phyloP scores from a whole-genome alignment of 2,329 filamentous ascomycete species.

The Rhinocladiella mackenziei region DNA sequence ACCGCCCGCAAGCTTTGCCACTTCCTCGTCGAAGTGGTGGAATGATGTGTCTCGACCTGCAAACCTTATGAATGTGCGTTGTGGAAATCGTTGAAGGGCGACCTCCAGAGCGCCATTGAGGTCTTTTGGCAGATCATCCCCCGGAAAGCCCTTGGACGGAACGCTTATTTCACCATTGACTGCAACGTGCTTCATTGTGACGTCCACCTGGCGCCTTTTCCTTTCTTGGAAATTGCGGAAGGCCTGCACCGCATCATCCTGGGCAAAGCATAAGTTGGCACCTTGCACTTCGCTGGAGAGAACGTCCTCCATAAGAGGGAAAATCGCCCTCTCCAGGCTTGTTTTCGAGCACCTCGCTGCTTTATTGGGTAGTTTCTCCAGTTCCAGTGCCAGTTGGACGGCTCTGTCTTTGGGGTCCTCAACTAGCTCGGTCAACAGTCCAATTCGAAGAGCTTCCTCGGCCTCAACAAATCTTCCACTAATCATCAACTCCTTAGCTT shows the following conservation, averaged over 20 bases:
- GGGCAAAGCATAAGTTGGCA: slow-evolving; percentile 19
- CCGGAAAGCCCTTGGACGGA: not conserved
- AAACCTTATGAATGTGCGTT: slow-evolving; percentile 9
- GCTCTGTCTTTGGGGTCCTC: slow-evolving; percentile 15
- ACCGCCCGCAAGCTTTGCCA: slow-evolving; percentile 10
- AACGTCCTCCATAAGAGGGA: slow-evolving; percentile 14
- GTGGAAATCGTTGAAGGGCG: slow-evolving; percentile 5
- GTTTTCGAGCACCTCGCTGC: slow-evolving; percentile 10
- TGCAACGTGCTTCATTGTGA: not conserved
- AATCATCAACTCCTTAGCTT: slow-evolving; percentile 14
- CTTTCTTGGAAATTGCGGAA: slow-evolving; percentile 12
- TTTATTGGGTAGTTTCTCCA: slow-evolving; percentile 11
- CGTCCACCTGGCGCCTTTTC: not conserved
- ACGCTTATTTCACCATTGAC: not conserved
- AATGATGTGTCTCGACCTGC: slow-evolving; percentile 4
- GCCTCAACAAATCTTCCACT: slow-evolving; percentile 9
- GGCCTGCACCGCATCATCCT: slow-evolving; percentile 14
- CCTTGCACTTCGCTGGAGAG: slow-evolving; percentile 14
- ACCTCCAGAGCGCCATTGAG: slow-evolving; percentile 7
- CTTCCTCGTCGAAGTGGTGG: slow-evolving; percentile 1
- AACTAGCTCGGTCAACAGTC: slow-evolving; percentile 14
- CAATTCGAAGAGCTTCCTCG: slow-evolving; percentile 12
- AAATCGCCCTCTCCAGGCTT: slow-evolving; percentile 10
- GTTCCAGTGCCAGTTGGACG: slow-evolving; percentile 10
- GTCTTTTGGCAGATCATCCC: slow-evolving; percentile 4